Evolutionary conservation across 1,284 basidiomycete species (phyloP), one percentile per base, ranked within the genome.

Genomic region (Ganoderma resinaceum): DNA sequence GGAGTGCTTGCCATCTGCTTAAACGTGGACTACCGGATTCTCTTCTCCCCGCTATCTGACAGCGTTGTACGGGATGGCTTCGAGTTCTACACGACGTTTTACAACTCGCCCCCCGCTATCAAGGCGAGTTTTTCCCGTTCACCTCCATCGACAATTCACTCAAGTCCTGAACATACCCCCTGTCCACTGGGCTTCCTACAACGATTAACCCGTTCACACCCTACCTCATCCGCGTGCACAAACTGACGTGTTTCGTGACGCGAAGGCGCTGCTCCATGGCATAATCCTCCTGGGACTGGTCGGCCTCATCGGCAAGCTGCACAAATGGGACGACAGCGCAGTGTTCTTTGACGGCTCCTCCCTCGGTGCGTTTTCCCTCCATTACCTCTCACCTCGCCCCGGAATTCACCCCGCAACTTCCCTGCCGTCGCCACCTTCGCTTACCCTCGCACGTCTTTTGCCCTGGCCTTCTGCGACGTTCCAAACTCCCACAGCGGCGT

Each of bases 331-430:
- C 78, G 95, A 97, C 76, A 94, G 92, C 74, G 95, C 95, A 18
- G 87, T 96, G 82, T 95, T 94, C 83, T 97, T 97, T 78, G 95
- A 97, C 80, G 95, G 95, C 46, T 90, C 91, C 35, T 90, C 89
- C 73, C 81, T 96, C 69, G 93, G 95, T 95, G 73, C 75, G 85
- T 73, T 43, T 59, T 40, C 43, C 37, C 35, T 46, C 57, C 58
- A 38, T 16, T 62, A 43, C 46, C 66, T 52, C 46, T 63, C 46
- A 1, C 33, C 63, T 63, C 18, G 43, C 52, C 58, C 57, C 62
- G 29, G 29, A 20, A 61, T 38, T 53, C 33, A 40, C 53, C 12
- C 52, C 52, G 2, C 61, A 58, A 57, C 59, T 31, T 57, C 52
- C 31, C 49, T 61, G 35, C 55, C 55, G 37, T 38, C n/a, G 23